Evolutionary conservation across 257 asterid species (phyloP).

Genomic region (Asclepias syriaca): DNA sequence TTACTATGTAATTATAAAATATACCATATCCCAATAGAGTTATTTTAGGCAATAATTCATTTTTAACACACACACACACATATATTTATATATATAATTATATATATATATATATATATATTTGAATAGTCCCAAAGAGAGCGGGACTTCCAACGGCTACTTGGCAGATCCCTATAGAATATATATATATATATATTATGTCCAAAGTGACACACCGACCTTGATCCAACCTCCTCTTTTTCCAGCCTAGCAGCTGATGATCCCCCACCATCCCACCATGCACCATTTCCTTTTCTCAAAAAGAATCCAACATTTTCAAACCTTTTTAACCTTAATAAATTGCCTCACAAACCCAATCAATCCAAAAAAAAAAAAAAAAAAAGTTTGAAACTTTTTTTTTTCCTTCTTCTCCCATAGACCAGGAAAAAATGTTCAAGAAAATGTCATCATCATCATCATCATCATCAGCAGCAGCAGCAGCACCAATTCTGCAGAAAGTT

Average conservation of each 20-base stretch:
- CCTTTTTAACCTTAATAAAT: slow-evolving; percentile 16
- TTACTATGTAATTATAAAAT: no score
- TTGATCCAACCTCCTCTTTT: slow-evolving; percentile 2
- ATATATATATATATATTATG: neutral
- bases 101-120: neutral
- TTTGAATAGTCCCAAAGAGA: slow-evolving; percentile 12
- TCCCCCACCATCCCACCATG: neutral
- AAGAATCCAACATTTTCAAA: no score
- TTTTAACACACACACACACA: no score
- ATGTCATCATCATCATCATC: slow-evolving; percentile 1
- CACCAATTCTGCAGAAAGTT: slow-evolving; percentile 38
- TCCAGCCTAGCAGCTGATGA: slow-evolving; percentile 21
- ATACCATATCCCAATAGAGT: no score
- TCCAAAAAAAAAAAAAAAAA: neutral
- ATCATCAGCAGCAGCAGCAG: neutral
- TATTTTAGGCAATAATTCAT: no score
- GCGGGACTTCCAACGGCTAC: slow-evolving; percentile 34
- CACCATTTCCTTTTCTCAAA: slow-evolving; percentile 1
- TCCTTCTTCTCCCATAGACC: neutral
- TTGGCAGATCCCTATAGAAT: slow-evolving; percentile 15
- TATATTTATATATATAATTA: no score
- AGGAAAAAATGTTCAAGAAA: slow-evolving; percentile 39
- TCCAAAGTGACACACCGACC: slow-evolving; percentile 32
- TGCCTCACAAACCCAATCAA: slow-evolving; percentile 5
- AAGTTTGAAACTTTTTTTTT: neutral